Percentiles rank a stretch among this genome's conserved stretches.
These are phyloP conservation scores for Orbilia oligospora DNA, from an alignment of 2,329 filamentous ascomycete genomes.

Conservation along the genomic window DNA sequence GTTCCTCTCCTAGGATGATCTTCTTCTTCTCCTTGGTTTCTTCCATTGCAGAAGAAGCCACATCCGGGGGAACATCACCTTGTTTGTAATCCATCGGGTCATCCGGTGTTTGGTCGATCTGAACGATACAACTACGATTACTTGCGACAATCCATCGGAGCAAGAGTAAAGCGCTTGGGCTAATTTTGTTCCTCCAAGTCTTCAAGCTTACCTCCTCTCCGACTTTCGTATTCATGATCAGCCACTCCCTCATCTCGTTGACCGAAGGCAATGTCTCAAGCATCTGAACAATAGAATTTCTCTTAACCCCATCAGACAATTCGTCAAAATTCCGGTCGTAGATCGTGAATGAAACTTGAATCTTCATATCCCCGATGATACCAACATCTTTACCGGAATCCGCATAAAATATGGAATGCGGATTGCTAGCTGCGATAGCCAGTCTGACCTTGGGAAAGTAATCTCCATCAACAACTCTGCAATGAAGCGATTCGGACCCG, in stretches of 20 bases:
- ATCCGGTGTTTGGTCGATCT: slow-evolving; percentile 73
- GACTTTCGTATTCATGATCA: slow-evolving; percentile 66
- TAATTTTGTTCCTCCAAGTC: slow-evolving; percentile 74
- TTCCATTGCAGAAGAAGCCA: slow-evolving; percentile 40
- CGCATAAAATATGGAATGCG: slow-evolving; percentile 16
- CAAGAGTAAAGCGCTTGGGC: slow-evolving; percentile 77
- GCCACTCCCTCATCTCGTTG: slow-evolving; percentile 71
- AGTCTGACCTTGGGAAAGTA: slow-evolving; percentile 69
- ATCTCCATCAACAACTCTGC: slow-evolving; percentile 69
- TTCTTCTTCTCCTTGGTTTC: slow-evolving; percentile 55
- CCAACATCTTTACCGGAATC: background rate
- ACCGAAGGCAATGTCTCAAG: slow-evolving; percentile 76
- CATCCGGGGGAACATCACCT: slow-evolving; percentile 27
- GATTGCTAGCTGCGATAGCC: slow-evolving; percentile 16
- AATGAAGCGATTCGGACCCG: slow-evolving; percentile 67
- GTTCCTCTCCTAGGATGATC: slow-evolving; percentile 67
- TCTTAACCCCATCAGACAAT: slow-evolving; percentile 69
- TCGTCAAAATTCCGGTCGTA: slow-evolving; percentile 75
- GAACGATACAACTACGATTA: slow-evolving; percentile 87
- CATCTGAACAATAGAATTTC: slow-evolving; percentile 70
- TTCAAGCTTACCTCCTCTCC: slow-evolving; percentile 63
- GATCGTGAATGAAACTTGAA: slow-evolving; percentile 64
- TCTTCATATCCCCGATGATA: slow-evolving; percentile 3
- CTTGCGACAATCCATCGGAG: slow-evolving; percentile 92
- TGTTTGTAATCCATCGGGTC: slow-evolving; percentile 43